Evolutionary conservation across 768 basidiomycete genomes (phyloP), one percentile per base, ranked within the genome.

Genomic region (Xerocomellus intermedius): DNA sequence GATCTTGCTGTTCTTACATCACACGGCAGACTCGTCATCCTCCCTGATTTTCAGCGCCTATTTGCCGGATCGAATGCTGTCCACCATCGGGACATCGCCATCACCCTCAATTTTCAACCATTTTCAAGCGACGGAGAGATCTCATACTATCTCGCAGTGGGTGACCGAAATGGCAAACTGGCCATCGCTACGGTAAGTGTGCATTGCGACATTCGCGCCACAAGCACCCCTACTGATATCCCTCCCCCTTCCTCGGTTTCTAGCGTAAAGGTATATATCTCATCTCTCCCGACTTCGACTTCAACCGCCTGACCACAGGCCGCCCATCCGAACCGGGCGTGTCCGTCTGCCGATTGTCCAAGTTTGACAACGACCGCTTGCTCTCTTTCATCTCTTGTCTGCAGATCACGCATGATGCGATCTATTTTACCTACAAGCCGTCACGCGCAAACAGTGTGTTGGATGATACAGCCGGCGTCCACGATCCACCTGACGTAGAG

Each of bases 381-480:
- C 59, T 67, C n/a, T 52, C 62, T 21, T 56, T 39, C 35, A 62
- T 83, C n/a, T 75, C 75, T 24, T 85, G 82, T 60, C 73, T 84
- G 21, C 82, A 84, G 62, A 75, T 83, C 70, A 79, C 80, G 0
- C 76, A 80, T 26, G 79, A 80, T 0, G 79, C 77, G 0, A 55
- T 84, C 13, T 85, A 74, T 55, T 58, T 83, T 35, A 82, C 79
- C 51, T 68, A 69, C 46, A 54, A 35, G 19, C 60, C 69, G 0
- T 56, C 53, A 8, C 42, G n/a, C 13, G n/a, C 32, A 4, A 38
- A 12, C 16, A 41, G 17, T 14, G 17, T 8, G 3, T 30, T 9
- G 21, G 54, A 6, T 26, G 26, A 46, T 38, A 4, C 43, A 12
- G 30, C 17, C 6, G 48, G n/a, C 21, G 24, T 24, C 16, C 39